These are phyloP conservation scores for Sorghum bicolor DNA, from an alignment of 176 grass and related monocot genomes.

Conservation along the genomic window DNA sequence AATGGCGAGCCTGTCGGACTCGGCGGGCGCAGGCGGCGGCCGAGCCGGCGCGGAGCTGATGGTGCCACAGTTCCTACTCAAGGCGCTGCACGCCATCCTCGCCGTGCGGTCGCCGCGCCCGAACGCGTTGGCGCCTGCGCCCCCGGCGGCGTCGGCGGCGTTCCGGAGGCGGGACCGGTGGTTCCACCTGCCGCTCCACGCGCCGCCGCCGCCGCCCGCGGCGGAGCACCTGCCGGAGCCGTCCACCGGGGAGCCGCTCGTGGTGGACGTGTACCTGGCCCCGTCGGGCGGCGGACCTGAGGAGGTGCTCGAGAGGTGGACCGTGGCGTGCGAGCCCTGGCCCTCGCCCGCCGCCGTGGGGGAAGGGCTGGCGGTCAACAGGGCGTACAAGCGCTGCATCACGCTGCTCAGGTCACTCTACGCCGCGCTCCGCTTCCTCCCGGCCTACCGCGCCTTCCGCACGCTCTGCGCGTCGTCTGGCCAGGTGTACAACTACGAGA, in stretches of 20 bases:
- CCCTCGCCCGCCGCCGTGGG: conserved; percentile 13
- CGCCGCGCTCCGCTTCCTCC: conserved; percentile 68
- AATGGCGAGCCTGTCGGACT: conserved; percentile 58
- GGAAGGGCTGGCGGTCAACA: conserved; percentile 54
- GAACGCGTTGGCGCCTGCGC: neutral
- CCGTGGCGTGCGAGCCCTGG: conserved; percentile 65
- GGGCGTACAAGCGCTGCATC: conserved; percentile 76
- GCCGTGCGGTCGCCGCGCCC: conserved; percentile 68
- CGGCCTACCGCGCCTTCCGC: conserved; percentile 67
- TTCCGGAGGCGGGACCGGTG: conserved; percentile 60
- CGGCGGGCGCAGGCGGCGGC: conserved; percentile 28
- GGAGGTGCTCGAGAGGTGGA: conserved; percentile 65
- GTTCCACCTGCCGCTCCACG: conserved; percentile 72
- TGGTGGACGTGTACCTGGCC: conserved; percentile 59
- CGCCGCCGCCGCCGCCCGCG: conserved; percentile 48
- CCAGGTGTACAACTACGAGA: conserved; percentile 70
- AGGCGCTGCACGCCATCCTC: conserved; percentile 86
- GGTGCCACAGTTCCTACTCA: conserved; percentile 75
- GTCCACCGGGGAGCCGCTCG: conserved; percentile 40
- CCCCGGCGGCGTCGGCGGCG: neutral
- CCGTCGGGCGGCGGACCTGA: conserved; percentile 29
- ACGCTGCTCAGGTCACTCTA: conserved; percentile 78
- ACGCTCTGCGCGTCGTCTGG: conserved; percentile 63
- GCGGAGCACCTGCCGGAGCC: conserved; percentile 44
- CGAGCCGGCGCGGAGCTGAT: conserved; percentile 75